Conservation (phyloP, 2,329 filamentous ascomycete genomes). For the Pyrenophora tritici-repentis region DNA sequence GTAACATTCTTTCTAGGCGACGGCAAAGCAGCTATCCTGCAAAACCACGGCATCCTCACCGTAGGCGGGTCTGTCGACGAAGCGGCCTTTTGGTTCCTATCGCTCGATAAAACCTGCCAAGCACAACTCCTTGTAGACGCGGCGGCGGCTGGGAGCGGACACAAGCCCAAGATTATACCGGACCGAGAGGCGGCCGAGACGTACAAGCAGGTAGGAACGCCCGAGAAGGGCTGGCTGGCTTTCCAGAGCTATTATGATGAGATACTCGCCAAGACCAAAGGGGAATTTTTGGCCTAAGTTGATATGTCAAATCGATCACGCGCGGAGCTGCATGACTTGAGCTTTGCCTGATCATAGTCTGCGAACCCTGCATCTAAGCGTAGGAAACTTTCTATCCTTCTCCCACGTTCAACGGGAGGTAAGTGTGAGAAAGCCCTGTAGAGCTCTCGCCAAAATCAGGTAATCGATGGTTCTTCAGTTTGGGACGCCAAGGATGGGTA, state of each 20-base stretch:
- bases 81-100: constrained; percentile 54
- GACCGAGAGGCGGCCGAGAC: constrained; percentile 49
- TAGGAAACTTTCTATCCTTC: too few species aligned
- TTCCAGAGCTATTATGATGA: constrained; percentile 62
- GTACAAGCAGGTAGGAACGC: constrained; percentile 51
- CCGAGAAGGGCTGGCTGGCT: constrained; percentile 59
- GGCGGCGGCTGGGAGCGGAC: constrained; percentile 42
- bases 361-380: too few species aligned
- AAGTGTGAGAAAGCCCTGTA: too few species aligned
- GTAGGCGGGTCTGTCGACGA: constrained; percentile 50
- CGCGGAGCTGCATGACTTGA: too few species aligned
- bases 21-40: constrained; percentile 46
- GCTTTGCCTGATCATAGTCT: too few species aligned
- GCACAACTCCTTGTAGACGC: constrained; percentile 53
- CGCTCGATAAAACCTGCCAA: constrained; percentile 53
- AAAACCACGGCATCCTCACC: constrained; percentile 50
- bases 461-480: too few species aligned
- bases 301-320: too few species aligned
- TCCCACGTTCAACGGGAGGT: too few species aligned
- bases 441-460: too few species aligned
- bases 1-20: constrained; percentile 14
- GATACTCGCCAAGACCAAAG: constrained; percentile 56
- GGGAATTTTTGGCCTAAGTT: constrained; percentile 52
- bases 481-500: too few species aligned
- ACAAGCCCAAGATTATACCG: constrained; percentile 49